Evolutionary conservation across 495 filamentous ascomycete genomes (phyloP).

Genomic region (Podospora comata): DNA sequence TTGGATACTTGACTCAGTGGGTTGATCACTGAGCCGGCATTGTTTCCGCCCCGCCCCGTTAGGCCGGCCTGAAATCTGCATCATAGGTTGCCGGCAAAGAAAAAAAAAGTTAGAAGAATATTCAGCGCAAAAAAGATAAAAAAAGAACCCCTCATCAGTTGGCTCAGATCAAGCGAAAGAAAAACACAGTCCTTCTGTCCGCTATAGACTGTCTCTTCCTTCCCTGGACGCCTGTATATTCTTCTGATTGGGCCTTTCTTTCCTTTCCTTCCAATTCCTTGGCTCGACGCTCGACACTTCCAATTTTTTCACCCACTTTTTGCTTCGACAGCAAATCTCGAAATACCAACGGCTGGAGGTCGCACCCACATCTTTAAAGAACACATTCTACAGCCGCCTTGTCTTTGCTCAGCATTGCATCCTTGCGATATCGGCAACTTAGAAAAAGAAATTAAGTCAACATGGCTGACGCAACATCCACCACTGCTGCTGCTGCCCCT

Average conservation of each 20-base stretch:
- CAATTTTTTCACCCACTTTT: constrained; percentile 8
- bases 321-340: constrained; percentile 14
- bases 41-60: constrained; percentile 17
- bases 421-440: constrained; percentile 7
- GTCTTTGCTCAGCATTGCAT: neutral
- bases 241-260: neutral
- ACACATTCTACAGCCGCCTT: neutral
- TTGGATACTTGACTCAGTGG: constrained; percentile 22
- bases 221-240: neutral
- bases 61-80: constrained; percentile 22
- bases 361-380: neutral
- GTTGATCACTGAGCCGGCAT: constrained; percentile 9
- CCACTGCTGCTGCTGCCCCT: constrained; percentile 12
- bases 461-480: constrained; percentile 21
- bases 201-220: neutral
- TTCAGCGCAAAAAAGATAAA: constrained; percentile 14
- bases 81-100: constrained; percentile 18
- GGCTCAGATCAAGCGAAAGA: neutral
- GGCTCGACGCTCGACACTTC: neutral
- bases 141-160: constrained; percentile 5
- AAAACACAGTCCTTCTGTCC: neutral
- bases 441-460: constrained; percentile 7
- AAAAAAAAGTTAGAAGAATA: constrained; percentile 22
- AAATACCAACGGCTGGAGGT: neutral
- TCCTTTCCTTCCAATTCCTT: constrained; percentile 7